These are phyloP conservation scores for Hymenoscyphus occultus DNA, from an alignment of 2,329 filamentous ascomycete species.

Conservation along the genomic window DNA sequence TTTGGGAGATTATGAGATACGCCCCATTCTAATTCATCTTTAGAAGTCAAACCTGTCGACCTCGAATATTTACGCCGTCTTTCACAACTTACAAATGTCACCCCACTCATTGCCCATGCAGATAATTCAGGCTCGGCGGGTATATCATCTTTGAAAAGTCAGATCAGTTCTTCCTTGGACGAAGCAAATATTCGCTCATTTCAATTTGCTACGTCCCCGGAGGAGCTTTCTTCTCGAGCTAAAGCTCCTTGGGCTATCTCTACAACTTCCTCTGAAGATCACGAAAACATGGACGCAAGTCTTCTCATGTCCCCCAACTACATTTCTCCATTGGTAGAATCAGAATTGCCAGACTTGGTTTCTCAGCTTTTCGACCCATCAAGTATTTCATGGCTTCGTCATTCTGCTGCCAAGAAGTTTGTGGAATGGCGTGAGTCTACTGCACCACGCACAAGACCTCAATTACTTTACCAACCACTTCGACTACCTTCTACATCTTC, in stretches of 20 bases:
- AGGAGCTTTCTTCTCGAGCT: slow-evolving; percentile 27
- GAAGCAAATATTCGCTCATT: slow-evolving; percentile 62
- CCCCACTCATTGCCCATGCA: slow-evolving; percentile 75
- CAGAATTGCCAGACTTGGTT: slow-evolving; percentile 71
- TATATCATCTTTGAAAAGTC: slow-evolving; percentile 56
- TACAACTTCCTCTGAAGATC: slow-evolving; percentile 66
- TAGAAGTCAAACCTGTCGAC: slow-evolving; percentile 61
- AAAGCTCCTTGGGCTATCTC: slow-evolving; percentile 71
- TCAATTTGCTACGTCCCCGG: slow-evolving; percentile 48
- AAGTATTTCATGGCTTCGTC: slow-evolving; percentile 76
- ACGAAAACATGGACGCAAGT: slow-evolving; percentile 87
- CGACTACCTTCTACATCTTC: slow-evolving; percentile 23
- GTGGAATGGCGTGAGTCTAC: slow-evolving; percentile 61
- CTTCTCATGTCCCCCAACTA: slow-evolving; percentile 92
- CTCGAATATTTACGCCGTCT: slow-evolving; percentile 70
- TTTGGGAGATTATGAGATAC: background rate
- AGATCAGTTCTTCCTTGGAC: slow-evolving; percentile 54
- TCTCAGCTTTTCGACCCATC: slow-evolving; percentile 72
- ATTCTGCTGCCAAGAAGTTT: slow-evolving; percentile 79
- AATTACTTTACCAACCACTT: slow-evolving; percentile 40
- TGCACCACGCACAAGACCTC: slow-evolving; percentile 30
- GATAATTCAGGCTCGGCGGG: slow-evolving; percentile 64
- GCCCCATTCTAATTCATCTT: slow-evolving; percentile 19
- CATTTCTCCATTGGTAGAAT: slow-evolving; percentile 71
- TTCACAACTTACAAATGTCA: slow-evolving; percentile 73